phyloP scores from a whole-genome alignment of 352 stramenopile species.

The Pythium graminicola region DNA sequence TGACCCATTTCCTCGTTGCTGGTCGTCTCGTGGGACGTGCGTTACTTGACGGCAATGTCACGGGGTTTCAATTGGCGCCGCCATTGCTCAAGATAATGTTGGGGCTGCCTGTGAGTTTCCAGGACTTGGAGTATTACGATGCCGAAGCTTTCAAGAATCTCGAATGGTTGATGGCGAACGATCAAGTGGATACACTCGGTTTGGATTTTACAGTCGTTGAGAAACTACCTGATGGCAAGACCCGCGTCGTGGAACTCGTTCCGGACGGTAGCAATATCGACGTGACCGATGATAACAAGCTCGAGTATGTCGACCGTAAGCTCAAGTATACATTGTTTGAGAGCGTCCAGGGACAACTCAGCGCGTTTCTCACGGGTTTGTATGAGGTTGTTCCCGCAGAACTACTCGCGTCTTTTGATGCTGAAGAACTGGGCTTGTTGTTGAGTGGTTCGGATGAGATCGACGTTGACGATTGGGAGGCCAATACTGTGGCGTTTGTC shows the following conservation, averaged over 20 bases:
- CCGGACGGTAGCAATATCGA: slow-evolving; percentile 36
- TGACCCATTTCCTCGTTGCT: too few species aligned
- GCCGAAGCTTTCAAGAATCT: slow-evolving; percentile 26
- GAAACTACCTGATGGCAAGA: slow-evolving; percentile 11
- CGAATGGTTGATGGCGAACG: slow-evolving; percentile 25
- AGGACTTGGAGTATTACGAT: slow-evolving; percentile 73
- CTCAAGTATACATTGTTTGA: slow-evolving; percentile 51
- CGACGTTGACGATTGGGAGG: slow-evolving; percentile 94
- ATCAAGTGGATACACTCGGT: slow-evolving; percentile 20
- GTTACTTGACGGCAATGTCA: slow-evolving; percentile 70
- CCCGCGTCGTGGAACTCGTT: slow-evolving; percentile 40
- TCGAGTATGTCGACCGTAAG: slow-evolving; percentile 87
- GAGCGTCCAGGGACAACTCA: slow-evolving; percentile 45
- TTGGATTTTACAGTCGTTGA: slow-evolving; percentile 58
- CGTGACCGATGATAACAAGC: slow-evolving; percentile 94
- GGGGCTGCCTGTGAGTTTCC: slow-evolving; percentile 85
- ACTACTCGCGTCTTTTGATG: slow-evolving; percentile 94
- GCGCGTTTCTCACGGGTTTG: slow-evolving; percentile 84
- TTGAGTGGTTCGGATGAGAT: slow-evolving; percentile 95
- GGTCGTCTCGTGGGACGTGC: slow-evolving; percentile 26
- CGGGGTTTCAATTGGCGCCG: slow-evolving; percentile 84
- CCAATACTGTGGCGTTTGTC: slow-evolving; percentile 63
- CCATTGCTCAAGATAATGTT: slow-evolving; percentile 93
- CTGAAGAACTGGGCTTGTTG: slow-evolving; percentile 95
- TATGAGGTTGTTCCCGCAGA: slow-evolving; percentile 95